Conservation (phyloP, 1,284 basidiomycete species). For the Fomitopsis schrenkii region DNA sequence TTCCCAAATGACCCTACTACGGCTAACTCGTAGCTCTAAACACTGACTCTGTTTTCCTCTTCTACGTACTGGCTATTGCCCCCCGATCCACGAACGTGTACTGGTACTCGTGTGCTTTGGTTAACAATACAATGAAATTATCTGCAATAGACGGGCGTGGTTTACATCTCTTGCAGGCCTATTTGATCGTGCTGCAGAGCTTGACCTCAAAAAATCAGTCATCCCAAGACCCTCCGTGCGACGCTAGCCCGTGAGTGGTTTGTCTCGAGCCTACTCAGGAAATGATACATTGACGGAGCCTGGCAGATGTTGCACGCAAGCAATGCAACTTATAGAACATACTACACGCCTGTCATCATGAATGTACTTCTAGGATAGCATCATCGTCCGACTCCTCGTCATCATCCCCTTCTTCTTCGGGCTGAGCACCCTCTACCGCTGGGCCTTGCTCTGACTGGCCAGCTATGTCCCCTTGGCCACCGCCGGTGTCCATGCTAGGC, state of each 20-base stretch:
- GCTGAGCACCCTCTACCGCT: background rate
- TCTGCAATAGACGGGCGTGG: background rate
- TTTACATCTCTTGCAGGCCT: too few species aligned
- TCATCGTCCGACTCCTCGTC: conserved; percentile 16
- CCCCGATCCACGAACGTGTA: background rate
- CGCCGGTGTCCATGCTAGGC: background rate
- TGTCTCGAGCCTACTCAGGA: too few species aligned
- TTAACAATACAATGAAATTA: background rate
- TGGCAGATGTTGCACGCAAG: too few species aligned
- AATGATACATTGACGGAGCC: too few species aligned
- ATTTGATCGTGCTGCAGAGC: too few species aligned
- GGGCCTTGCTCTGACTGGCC: background rate
- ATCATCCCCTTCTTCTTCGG: conserved; percentile 5
- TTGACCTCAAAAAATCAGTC: too few species aligned
- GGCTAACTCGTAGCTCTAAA: background rate
- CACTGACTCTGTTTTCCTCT: background rate
- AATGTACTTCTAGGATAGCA: conserved; percentile 14
- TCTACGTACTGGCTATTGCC: background rate
- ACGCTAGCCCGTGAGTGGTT: too few species aligned
- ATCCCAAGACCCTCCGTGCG: too few species aligned
- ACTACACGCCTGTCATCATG: background rate
- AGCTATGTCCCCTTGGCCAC: background rate
- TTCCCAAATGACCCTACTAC: background rate
- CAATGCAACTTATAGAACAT: too few species aligned
- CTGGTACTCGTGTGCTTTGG: conserved; percentile 1